phyloP scores from a whole-genome alignment of 1,139 yeast genomes.

The Taphrina populina region DNA sequence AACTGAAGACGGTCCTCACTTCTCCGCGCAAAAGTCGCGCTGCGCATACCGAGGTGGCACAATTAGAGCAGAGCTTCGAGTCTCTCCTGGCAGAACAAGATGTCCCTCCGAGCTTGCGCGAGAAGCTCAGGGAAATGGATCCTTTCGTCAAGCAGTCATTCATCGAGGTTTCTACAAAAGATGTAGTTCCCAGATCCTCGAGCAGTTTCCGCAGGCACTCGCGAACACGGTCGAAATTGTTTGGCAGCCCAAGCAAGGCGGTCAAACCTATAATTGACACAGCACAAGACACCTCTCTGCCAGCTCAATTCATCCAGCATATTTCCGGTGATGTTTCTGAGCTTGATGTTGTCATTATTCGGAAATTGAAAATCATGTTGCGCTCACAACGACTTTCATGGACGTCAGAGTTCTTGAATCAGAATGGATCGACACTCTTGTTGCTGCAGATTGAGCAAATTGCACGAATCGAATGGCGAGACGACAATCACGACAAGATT shows the following conservation, averaged over 20 bases:
- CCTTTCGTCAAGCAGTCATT: conserved; percentile 13
- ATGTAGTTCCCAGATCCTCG: not conserved
- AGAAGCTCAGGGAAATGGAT: conserved; percentile 20
- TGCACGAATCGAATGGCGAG: conserved; percentile 36
- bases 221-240: conserved; percentile 7
- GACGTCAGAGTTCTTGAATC: conserved; percentile 30
- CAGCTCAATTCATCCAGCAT: not conserved
- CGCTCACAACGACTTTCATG: conserved; percentile 36
- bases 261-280: not conserved
- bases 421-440: conserved; percentile 30
- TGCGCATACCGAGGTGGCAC: conserved; percentile 3
- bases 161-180: not conserved
- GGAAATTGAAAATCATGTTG: conserved; percentile 30
- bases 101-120: conserved; percentile 14
- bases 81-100: conserved; percentile 6
- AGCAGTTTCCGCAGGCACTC: conserved; percentile 13
- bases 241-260: conserved; percentile 19
- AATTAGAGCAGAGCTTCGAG: conserved; percentile 9
- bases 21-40: conserved; percentile 7
- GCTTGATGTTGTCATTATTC: not conserved
- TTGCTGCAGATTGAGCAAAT: not conserved
- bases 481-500: conserved; percentile 35
- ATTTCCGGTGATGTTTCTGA: not conserved
- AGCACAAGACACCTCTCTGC: not conserved
- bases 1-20: conserved; percentile 10